phyloP scores from a whole-genome alignment of 2,329 filamentous ascomycete species.

The Epicoccum sorghinum region DNA sequence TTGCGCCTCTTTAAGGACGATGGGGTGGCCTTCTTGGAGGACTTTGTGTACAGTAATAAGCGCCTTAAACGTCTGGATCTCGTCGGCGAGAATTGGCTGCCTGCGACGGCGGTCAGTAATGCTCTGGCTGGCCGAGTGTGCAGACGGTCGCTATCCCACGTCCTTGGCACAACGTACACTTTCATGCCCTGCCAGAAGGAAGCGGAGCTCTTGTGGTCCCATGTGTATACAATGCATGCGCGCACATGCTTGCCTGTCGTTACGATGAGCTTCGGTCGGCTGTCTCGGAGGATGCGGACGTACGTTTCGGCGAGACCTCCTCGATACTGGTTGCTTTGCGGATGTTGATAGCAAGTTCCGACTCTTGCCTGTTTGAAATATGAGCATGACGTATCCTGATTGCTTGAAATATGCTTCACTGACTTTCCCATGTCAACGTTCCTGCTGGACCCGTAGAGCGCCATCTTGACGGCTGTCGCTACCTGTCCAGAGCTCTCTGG shows the following conservation, averaged over 20 bases:
- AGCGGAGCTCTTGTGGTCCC: constrained; percentile 95
- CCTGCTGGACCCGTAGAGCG: constrained; percentile 54
- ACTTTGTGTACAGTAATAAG: constrained; percentile 98
- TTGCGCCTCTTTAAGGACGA: constrained; percentile 86
- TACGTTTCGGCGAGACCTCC: constrained; percentile 72
- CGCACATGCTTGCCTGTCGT: constrained; percentile 85
- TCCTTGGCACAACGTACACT: constrained; percentile 67
- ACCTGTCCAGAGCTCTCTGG: constrained; percentile 23
- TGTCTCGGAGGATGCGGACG: constrained; percentile 17
- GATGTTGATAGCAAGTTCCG: constrained; percentile 70
- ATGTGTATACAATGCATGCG: constrained; percentile 97
- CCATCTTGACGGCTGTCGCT: constrained; percentile 35
- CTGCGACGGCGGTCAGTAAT: constrained; percentile 53
- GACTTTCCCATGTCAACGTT: constrained; percentile 69
- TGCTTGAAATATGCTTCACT: constrained; percentile 25
- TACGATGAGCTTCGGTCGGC: constrained; percentile 37
- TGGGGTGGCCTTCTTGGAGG: constrained; percentile 92
- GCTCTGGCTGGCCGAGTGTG: neutral
- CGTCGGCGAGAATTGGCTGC: constrained; percentile 96
- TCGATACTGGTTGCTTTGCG: constrained; percentile 71
- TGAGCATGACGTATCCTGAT: constrained; percentile 5
- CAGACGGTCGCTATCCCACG: neutral
- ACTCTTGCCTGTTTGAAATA: constrained; percentile 59
- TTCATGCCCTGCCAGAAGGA: constrained; percentile 99
- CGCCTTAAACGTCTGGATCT: constrained; percentile 98